phyloP scores from a whole-genome alignment of 2,329 filamentous ascomycete genomes.

The Hansfordia pulvinata region DNA sequence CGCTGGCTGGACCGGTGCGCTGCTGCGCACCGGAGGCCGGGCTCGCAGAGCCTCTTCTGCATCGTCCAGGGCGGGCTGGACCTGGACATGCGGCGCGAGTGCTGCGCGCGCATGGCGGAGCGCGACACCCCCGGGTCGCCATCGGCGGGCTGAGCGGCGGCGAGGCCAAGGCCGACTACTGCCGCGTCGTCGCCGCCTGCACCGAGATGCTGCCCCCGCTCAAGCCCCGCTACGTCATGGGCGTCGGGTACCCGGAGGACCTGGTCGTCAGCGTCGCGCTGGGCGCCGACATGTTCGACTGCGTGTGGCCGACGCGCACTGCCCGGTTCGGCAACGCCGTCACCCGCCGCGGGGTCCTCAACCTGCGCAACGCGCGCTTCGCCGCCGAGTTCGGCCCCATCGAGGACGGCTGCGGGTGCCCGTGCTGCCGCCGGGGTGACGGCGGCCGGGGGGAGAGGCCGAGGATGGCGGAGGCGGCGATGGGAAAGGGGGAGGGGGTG shows the following conservation, averaged over 20 bases:
- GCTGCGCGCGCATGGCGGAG: slow-evolving; percentile 75
- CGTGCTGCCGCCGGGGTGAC: slow-evolving; percentile 54
- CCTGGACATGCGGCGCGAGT: slow-evolving; percentile 70
- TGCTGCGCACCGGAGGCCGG: slow-evolving; percentile 70
- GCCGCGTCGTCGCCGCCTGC: slow-evolving; percentile 76
- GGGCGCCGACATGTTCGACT: slow-evolving; percentile 98
- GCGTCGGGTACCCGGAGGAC: slow-evolving; percentile 94
- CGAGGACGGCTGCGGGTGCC: slow-evolving; percentile 70
- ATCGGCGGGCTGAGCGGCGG: slow-evolving; percentile 92
- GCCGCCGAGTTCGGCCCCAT: slow-evolving; percentile 72
- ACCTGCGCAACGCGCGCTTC: slow-evolving; percentile 65
- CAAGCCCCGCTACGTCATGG: slow-evolving; percentile 99
- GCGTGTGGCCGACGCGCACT: slow-evolving; percentile 94
- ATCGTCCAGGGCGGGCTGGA: slow-evolving; percentile 96
- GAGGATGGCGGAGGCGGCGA: too few relatives aligned
- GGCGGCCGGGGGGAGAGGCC: too few relatives aligned
- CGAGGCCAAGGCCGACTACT: slow-evolving; percentile 88
- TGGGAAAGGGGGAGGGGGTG: too few relatives aligned
- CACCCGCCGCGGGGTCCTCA: slow-evolving; percentile 68
- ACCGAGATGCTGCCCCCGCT: slow-evolving; percentile 72
- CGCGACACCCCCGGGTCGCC: slow-evolving; percentile 86
- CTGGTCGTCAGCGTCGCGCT: slow-evolving; percentile 85
- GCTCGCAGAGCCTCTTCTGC: slow-evolving; percentile 87
- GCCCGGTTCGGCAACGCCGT: slow-evolving; percentile 94
- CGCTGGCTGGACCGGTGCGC: slow-evolving; percentile 96